Conservation (phyloP, 1,139 yeast species). For the Hansenula sp. region DNA sequence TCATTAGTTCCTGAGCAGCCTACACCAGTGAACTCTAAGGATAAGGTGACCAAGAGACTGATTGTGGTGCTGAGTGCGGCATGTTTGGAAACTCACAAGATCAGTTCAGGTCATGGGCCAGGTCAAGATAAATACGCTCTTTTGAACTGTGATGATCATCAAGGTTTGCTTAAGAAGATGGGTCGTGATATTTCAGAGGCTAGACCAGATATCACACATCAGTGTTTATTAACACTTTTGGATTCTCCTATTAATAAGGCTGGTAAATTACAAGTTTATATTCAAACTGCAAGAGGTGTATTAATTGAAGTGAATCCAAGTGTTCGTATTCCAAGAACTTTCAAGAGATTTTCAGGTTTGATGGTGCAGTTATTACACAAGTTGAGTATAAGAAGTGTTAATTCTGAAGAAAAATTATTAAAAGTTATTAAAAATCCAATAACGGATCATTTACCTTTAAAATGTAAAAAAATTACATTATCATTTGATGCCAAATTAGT, state of each 20-base stretch:
- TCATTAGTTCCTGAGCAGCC: constrained; percentile 86
- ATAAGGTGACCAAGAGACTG: constrained; percentile 77
- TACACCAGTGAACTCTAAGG: constrained; percentile 71
- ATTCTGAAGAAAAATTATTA: constrained; percentile 88
- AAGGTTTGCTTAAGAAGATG: constrained; percentile 90
- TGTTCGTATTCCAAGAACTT: constrained; percentile 96
- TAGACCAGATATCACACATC: constrained; percentile 96
- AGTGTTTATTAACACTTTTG: constrained; percentile 84
- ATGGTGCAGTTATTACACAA: constrained; percentile 96
- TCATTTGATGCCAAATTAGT: constrained; percentile 91
- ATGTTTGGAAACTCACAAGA: constrained; percentile 89
- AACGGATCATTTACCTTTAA: constrained; percentile 93
- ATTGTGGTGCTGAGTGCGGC: constrained; percentile 94
- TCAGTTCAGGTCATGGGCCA: constrained; percentile 59
- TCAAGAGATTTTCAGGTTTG: constrained; percentile 93
- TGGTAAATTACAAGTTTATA: constrained; percentile 92
- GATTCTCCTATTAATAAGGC: constrained; percentile 98
- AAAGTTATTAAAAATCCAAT: constrained; percentile 96
- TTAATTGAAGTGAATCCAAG: constrained; percentile 93
- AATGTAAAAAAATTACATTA: constrained; percentile 88
- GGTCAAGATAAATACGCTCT: constrained; percentile 92
- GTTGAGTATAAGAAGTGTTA: constrained; percentile 87
- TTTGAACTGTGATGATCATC: constrained; percentile 96
- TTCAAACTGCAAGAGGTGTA: constrained; percentile 93
- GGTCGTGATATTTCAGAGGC: constrained; percentile 97